Conservation (phyloP, 2,329 filamentous ascomycete genomes). For the Aureobasidium sp. region DNA sequence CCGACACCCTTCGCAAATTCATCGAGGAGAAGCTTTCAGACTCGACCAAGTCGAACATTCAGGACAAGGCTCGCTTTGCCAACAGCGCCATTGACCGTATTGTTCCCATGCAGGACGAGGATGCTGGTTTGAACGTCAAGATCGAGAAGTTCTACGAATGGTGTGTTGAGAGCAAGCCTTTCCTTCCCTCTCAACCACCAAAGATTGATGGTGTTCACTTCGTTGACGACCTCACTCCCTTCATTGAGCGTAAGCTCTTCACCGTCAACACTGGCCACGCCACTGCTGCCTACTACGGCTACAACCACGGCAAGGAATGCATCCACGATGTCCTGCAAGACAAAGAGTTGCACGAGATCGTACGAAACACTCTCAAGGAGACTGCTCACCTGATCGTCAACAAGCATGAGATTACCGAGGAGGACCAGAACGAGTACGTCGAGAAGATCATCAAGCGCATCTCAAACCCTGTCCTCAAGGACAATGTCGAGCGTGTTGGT, state of each 20-base stretch:
- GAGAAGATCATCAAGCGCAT: conserved; percentile 88
- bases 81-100: conserved; percentile 99
- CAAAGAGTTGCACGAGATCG: conserved; percentile 66
- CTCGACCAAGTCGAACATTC: conserved; percentile 58
- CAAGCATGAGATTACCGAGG: conserved; percentile 70
- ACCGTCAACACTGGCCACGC: conserved; percentile 98
- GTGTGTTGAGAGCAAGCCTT: conserved; percentile 86
- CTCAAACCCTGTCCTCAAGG: conserved; percentile 85
- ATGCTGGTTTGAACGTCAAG: conserved; percentile 78
- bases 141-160: conserved; percentile 99
- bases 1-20: conserved; percentile 72
- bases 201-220: conserved; percentile 83
- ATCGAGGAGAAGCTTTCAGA: conserved; percentile 63
- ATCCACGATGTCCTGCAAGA: conserved; percentile 86
- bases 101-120: conserved; percentile 76
- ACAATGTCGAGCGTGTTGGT: conserved; percentile 89
- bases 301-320: conserved; percentile 74
- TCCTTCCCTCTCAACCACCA: conserved; percentile 61
- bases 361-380: conserved; percentile 72
- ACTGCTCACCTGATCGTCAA: conserved; percentile 76
- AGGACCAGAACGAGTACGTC: conserved; percentile 79
- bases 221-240: conserved; percentile 84
- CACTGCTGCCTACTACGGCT: conserved; percentile 90
- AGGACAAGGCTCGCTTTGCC: conserved; percentile 75
- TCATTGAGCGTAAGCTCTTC: conserved; percentile 98